Evolutionary conservation across 345 rosid genomes (phyloP).

Genomic region (Melaleuca quinquenervia): DNA sequence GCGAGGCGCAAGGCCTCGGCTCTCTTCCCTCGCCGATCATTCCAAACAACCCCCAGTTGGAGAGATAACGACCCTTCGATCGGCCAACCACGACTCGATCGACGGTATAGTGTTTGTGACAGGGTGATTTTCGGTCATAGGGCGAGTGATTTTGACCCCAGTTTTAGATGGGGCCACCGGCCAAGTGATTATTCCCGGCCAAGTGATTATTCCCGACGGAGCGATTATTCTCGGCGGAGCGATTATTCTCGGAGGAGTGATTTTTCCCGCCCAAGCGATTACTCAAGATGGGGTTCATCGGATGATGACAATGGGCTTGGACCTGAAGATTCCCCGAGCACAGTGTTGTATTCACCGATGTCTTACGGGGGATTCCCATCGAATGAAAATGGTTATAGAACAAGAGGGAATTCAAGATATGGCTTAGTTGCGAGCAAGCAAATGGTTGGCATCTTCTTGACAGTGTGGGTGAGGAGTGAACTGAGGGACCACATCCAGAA

Average conservation of each 20-base stretch:
- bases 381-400: slow-evolving; percentile 50
- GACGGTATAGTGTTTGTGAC: slow-evolving; percentile 91
- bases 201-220: slow-evolving; percentile 31
- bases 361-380: slow-evolving; percentile 42
- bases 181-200: slow-evolving; percentile 35
- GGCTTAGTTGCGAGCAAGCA: slow-evolving; percentile 89
- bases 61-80: slow-evolving; percentile 70
- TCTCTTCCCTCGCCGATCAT: slow-evolving; percentile 82
- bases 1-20: slow-evolving; percentile 69
- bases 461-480: slow-evolving; percentile 91
- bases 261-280: slow-evolving; percentile 88
- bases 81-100: slow-evolving; percentile 59
- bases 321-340: slow-evolving; percentile 83
- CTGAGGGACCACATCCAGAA: slow-evolving; percentile 73
- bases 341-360: slow-evolving; percentile 68
- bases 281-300: slow-evolving; percentile 84
- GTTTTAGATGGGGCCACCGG: slow-evolving; percentile 6
- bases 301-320: slow-evolving; percentile 90
- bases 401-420: slow-evolving; percentile 69
- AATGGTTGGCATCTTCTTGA: slow-evolving; percentile 95
- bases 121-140: slow-evolving; percentile 75
- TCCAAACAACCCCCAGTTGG: slow-evolving; percentile 85
- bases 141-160: slow-evolving; percentile 35
- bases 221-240: slow-evolving; percentile 22
- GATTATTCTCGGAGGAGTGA: slow-evolving; percentile 51